A percentile compares a stretch with the other conserved stretches of the same genome.
These are phyloP conservation scores for Hymenoscyphus salicellus DNA, from an alignment of 2,329 filamentous ascomycete genomes.

Conservation along the genomic window DNA sequence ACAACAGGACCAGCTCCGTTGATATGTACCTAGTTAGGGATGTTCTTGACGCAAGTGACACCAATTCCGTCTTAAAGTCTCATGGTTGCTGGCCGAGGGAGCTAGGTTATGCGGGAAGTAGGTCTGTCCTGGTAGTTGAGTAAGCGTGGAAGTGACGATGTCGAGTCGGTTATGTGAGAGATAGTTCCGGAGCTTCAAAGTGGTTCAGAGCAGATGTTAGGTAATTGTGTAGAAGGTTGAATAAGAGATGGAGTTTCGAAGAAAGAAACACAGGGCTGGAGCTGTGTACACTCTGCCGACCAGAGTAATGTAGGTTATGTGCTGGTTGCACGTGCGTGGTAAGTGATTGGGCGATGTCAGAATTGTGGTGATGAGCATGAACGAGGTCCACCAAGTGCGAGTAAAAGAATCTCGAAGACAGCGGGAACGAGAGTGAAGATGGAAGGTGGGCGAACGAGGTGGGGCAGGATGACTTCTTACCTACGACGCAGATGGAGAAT, in stretches of 20 bases:
- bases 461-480: background rate
- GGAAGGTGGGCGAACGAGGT: background rate
- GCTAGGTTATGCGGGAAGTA: background rate
- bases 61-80: conserved; percentile 11
- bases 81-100: conserved; percentile 21
- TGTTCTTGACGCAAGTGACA: conserved; percentile 4
- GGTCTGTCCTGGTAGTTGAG: background rate
- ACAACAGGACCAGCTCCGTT: background rate
- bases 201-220: background rate
- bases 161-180: conserved; percentile 3
- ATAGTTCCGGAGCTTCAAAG: background rate
- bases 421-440: background rate
- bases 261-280: conserved; percentile 1
- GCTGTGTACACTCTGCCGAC: background rate
- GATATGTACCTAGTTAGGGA: background rate
- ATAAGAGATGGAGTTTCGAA: background rate
- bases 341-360: background rate
- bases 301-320: conserved; percentile 2
- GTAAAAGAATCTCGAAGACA: background rate
- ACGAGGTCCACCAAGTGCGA: background rate
- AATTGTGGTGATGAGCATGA: background rate
- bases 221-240: background rate
- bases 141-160: background rate
- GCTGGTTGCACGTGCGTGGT: conserved; percentile 6
- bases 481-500: background rate